Base-by-base conservation (phyloP, 179 eudicot genomes). In the Vitellaria paradoxa region DNA sequence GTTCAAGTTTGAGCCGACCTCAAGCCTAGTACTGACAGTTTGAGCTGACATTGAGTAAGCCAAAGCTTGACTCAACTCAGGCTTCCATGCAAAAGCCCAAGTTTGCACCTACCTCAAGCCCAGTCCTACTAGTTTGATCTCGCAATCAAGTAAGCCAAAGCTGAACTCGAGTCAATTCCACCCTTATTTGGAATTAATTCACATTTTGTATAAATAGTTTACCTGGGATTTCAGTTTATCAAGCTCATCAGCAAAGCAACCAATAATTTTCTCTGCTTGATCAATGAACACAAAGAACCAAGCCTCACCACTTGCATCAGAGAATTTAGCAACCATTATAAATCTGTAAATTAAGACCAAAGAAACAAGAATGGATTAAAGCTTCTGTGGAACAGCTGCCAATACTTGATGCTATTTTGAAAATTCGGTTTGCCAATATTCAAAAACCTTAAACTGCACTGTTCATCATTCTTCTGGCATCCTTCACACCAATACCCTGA, bases 401-500 rank as follows among this genome's bases (percentile, higher is more conserved):
- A 59, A n/a, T 66, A 47, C 4, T 15, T 18, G 30, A 12, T 53
- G 67, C 9, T 55, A 37, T 61, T 55, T 63, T 66, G n/a, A 46
- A 62, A 60, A 30, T 30, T 8, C 71, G 4, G 30, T 11, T 56
- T 24, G 11, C 26, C 26, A 67, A 42, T 63, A 23, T 13, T 24
- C 20, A 26, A 30, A 49, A 61, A 30, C 37, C 37, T 30, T 30
- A 30, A 30, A 30, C 37, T 30, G 37, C 37, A 30, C 37, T 30
- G 37, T 30, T 30, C 37, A 30, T 30, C 37, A 30, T 30, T 30
- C 37, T 30, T 30, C 37, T 2, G 37, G 37, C 99, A 96, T 69
- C 89, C 97, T 89, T 92, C 96, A 81, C 99, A 96, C 96, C 97
- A 92, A 79, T 90, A 93, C 13, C 99, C 98, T 78, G 97, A 88